These are phyloP conservation scores for Termitomyces sp. DNA, from an alignment of 768 basidiomycete species.

Conservation along the genomic window DNA sequence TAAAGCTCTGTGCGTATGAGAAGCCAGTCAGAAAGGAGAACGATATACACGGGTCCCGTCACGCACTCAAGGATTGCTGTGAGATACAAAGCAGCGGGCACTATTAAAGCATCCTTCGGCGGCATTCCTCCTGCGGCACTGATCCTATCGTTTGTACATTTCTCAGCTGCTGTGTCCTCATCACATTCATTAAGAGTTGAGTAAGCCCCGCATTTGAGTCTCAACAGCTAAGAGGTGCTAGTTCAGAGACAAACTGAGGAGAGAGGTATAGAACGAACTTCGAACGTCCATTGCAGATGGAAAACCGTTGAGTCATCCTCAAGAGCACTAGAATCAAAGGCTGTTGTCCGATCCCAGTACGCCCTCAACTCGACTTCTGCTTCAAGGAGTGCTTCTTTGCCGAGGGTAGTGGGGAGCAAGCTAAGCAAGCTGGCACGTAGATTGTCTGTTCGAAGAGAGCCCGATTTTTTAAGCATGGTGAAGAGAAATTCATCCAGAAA, in stretches of 20 bases:
- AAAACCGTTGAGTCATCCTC: conserved; percentile 58
- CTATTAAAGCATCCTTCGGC: conserved; percentile 53
- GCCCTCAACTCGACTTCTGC: conserved; percentile 90
- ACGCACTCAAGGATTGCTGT: conserved; percentile 93
- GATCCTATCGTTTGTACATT: conserved; percentile 60
- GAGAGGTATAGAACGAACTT: conserved; percentile 40
- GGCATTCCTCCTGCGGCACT: conserved; percentile 40
- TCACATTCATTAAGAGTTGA: conserved; percentile 79
- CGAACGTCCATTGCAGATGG: conserved; percentile 68
- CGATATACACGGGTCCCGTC: conserved; percentile 12
- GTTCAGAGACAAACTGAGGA: conserved; percentile 1
- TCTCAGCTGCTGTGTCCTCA: conserved; percentile 66
- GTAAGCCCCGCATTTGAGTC: conserved; percentile 85
- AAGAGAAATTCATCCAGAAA: conserved; percentile 82
- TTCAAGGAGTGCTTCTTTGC: conserved; percentile 89
- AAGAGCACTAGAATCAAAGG: conserved; percentile 21
- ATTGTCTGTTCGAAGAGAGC: conserved; percentile 68
- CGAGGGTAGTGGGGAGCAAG: conserved; percentile 73
- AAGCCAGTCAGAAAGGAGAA: conserved; percentile 21
- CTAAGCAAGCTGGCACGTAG: conserved; percentile 68
- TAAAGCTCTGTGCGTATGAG: conserved; percentile 48
- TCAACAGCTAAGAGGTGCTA: conserved; percentile 35
- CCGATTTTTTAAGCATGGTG: conserved; percentile 59
- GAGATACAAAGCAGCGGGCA: conserved; percentile 83
- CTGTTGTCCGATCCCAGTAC: conserved; percentile 74